Evolutionary conservation across 2,329 filamentous ascomycete species (phyloP).

Genomic region (Corinectria fuckeliana): DNA sequence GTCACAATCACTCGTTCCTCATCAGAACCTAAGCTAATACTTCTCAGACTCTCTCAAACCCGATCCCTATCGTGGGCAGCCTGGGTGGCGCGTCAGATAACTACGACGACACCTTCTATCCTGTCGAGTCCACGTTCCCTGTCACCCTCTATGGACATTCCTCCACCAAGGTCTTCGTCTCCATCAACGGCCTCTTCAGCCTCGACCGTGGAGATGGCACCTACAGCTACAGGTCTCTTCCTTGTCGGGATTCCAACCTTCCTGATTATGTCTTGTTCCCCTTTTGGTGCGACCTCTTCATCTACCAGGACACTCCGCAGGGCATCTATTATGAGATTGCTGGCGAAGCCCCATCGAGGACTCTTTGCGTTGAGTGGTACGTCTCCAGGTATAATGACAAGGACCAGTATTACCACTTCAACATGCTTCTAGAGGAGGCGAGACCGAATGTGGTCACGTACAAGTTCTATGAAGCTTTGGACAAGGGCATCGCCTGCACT

Average conservation of each 20-base stretch:
- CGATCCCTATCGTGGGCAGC: not conserved
- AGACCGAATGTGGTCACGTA: not conserved
- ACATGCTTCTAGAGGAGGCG: not conserved
- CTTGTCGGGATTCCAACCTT: not conserved
- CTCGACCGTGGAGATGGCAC: not conserved
- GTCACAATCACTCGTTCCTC: too few species aligned
- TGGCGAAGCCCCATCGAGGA: not conserved
- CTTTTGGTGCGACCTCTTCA: slow-evolving; percentile 11
- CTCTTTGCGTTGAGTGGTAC: slow-evolving; percentile 4
- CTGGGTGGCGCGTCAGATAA: not conserved
- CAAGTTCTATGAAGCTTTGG: slow-evolving; percentile 5
- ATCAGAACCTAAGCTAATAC: not conserved
- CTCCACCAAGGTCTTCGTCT: slow-evolving; percentile 1
- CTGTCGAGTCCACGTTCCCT: not conserved
- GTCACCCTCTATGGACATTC: not conserved
- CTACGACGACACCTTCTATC: not conserved
- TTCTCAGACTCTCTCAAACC: not conserved
- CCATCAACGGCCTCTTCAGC: not conserved
- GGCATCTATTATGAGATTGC: slow-evolving; percentile 1
- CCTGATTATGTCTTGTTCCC: slow-evolving; percentile 1
- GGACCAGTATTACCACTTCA: slow-evolving; percentile 6
- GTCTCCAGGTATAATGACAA: not conserved
- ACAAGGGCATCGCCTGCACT: not conserved
- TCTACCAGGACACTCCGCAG: slow-evolving; percentile 5
- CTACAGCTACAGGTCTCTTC: not conserved